Conservation (phyloP, 129 eudicot genomes). For the Helianthus annuus region HanXRQr2.0-SUNRISE NC_035437.2:177468618-177469117, state of each 20-base stretch:
- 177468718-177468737: background rate
- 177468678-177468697: background rate
- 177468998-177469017: constrained; percentile 20
- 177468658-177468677: background rate
- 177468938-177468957: constrained; percentile 8
- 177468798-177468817: background rate
- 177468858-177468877: background rate
- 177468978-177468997: constrained; percentile 9
- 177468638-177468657: background rate
- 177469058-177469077: constrained; percentile 29
- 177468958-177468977: constrained; percentile 10
- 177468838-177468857: background rate
- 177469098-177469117: constrained; percentile 49
- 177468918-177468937: background rate
- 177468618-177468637: background rate
- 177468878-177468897: background rate
- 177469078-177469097: constrained; percentile 36
- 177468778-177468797: background rate
- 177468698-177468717: background rate
- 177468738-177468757: background rate
- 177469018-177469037: constrained; percentile 3
- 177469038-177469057: constrained; percentile 11
- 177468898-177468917: background rate
- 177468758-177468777: background rate
- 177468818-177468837: background rate